Evolutionary conservation across 805 yeast species (phyloP), one percentile per base, ranked within the genome.

Genomic region (Ogataea populi-albae): DNA sequence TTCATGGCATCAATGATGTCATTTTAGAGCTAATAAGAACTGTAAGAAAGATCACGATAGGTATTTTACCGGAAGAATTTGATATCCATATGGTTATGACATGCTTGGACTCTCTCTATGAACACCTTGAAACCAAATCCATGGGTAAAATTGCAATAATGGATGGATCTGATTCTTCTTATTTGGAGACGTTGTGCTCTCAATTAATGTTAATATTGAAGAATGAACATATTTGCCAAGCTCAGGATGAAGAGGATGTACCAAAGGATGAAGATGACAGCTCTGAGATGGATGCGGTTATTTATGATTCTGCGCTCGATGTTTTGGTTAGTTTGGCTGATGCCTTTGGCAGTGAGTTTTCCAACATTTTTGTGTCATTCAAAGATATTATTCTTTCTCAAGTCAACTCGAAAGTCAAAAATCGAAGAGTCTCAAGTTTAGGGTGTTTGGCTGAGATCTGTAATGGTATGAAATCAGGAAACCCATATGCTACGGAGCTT

Each of bases 391-490:
- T 89, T 35, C 61, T 75, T 40, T 55, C 70, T 36, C 75, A 77
- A 56, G 75, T 75, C 50, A 69, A 69, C 45, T 75, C 81, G 40
- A 78, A 79, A 61, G 76, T 82, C 34, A 75, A 73, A 60, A 69
- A 73, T 49, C 89, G 85, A 71, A 79, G 97, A 60, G 83, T 85
- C 21, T 73, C 84, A 36, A 81, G 94, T 30, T 77, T 86, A 45
- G 98, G 98, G 45, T 85, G 93, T 26, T 69, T 87, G 45, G 96
- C 98, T 30, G 98, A 91, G 62, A 80, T 93, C 44, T 76, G 85
- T 34, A 74, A 75, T 37, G 89, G 89, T 39, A 66, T 93, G 70
- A 79, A 81, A 55, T 65, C 66, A 24, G 52, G 69, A 40, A 78
- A 85, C 54, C 86, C 86, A 40, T 81, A 70, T 65, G 63, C 80